These are phyloP conservation scores for Sporisorium graminicola DNA, from an alignment of 1,284 basidiomycete species.

Conservation along the genomic window DNA sequence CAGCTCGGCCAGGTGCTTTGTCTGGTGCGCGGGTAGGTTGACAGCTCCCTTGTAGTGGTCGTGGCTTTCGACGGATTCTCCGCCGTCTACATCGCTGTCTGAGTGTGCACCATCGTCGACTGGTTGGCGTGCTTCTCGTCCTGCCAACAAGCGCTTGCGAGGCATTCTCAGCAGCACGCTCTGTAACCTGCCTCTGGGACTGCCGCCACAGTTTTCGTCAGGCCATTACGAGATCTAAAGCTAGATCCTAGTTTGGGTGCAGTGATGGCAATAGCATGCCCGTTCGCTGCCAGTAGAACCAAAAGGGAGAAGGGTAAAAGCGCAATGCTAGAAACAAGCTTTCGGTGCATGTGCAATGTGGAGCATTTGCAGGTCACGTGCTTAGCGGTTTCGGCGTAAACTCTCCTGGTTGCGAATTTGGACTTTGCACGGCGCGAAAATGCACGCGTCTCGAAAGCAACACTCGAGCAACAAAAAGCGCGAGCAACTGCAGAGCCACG, in stretches of 20 bases:
- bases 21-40: constrained; percentile 50
- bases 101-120: not conserved
- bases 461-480: constrained; percentile 18
- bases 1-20: constrained; percentile 48
- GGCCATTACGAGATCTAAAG: not conserved
- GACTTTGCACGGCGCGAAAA: constrained; percentile 28
- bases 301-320: not conserved
- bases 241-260: not conserved
- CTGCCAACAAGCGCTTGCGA: not conserved
- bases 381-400: constrained; percentile 8
- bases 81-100: constrained; percentile 7
- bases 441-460: constrained; percentile 32
- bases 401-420: not conserved
- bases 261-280: not conserved
- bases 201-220: too few species aligned
- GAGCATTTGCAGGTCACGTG: constrained; percentile 38
- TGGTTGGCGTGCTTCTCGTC: not conserved
- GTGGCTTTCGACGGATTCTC: not conserved
- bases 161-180: not conserved
- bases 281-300: not conserved
- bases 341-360: constrained; percentile 9
- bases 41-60: constrained; percentile 18
- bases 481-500: too few species aligned
- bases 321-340: too few species aligned
- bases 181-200: not conserved